These are phyloP conservation scores for Jatropha curcas DNA, from an alignment of 345 rosid species.

Conservation along the genomic window DNA sequence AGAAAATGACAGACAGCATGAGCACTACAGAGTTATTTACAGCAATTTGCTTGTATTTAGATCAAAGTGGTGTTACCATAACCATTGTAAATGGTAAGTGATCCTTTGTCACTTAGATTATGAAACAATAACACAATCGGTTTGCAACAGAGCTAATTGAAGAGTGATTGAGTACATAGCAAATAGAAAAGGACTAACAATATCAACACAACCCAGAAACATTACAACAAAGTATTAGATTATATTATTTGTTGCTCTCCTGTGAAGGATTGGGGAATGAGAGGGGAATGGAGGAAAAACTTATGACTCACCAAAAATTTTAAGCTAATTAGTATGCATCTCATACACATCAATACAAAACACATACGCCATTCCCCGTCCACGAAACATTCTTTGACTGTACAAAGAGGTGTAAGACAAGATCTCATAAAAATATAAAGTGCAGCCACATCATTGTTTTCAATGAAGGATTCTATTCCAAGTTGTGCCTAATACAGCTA, in stretches of 20 bases:
- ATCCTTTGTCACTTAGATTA: too few relatives aligned
- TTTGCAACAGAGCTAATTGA: too few relatives aligned
- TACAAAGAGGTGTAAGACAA: not conserved
- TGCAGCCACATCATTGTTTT: not conserved
- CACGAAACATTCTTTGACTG: not conserved
- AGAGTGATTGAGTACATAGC: too few relatives aligned
- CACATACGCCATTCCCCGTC: not conserved
- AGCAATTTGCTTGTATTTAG: not conserved
- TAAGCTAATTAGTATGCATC: not conserved
- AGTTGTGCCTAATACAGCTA: not conserved
- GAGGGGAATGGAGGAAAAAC: not conserved
- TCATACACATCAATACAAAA: not conserved
- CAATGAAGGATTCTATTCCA: not conserved
- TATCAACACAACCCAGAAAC: not conserved
- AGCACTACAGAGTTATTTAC: slow-evolving; percentile 13
- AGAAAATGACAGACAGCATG: slow-evolving; percentile 17
- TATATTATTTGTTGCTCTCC: not conserved
- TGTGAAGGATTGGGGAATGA: not conserved
- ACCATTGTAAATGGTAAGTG: not conserved
- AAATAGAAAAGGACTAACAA: too few relatives aligned
- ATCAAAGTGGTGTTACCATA: not conserved
- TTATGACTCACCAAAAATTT: not conserved
- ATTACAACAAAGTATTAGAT: not conserved
- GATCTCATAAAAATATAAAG: not conserved
- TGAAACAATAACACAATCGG: not conserved